Evolutionary conservation across 805 yeast genomes (phyloP), one percentile per base, ranked within the genome.

Genomic region (Candida berthetii): DNA sequence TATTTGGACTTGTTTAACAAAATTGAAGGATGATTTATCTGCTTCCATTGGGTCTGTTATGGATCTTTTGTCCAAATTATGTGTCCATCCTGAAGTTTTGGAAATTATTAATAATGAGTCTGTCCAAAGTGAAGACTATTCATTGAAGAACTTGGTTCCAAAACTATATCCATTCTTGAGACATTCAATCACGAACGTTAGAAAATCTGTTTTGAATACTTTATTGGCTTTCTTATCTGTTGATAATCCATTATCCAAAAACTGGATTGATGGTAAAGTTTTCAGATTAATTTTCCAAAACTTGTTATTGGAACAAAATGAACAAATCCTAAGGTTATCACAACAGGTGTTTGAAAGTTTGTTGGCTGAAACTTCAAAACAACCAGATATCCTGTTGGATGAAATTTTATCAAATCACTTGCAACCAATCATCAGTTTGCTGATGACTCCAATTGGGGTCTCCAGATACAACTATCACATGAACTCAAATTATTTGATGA

Each of bases 41-140:
- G 95, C 98, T 0, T 84, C 96, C 4, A 88, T 93, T 35, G 97
- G 98, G 31, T 85, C 95, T 2, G 93, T 93, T 2, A 90, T 93
- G 96, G 96, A 93, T 61, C 66, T 93, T 18, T 69, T 93, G 41
- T 90, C 96, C 2, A 86, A 84, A 51, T 68, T 93, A 38, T 93
- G 97, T 58, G 76, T 89, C 7, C 90, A 83, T 60, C 74, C 78
- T 2, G 80, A 80, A 54, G 96, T 90, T 6, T 66, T 90, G 32
- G 81, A 78, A 10, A 72, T 81, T 20, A 76, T 93, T 70, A 83
- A 81, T 50, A 65, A 68, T 18, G 76, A 78, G 46, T 85, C 93
- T 3, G 46, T 55, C 2, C 62, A 65, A 13, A 71, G 75, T 46
- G 65, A 72, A 6, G 64, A 75, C 19, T 70, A 75, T 57, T 76